Conservation (phyloP, 352 stramenopile species). For the Pythium biforme region DNA sequence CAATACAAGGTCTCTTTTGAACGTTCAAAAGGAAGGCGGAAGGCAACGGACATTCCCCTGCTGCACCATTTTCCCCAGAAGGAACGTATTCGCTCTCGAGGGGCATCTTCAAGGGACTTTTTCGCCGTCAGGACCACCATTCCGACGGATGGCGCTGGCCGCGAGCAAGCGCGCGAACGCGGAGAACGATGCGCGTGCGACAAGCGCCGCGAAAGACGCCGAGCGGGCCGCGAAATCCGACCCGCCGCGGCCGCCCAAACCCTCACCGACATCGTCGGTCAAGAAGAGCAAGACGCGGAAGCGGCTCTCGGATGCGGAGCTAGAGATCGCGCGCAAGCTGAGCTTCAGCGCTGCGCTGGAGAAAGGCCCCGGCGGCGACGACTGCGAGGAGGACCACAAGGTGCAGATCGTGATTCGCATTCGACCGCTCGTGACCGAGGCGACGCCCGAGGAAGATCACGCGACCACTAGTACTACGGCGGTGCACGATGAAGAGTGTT, state of each 20-base stretch:
- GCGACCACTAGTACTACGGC: background rate
- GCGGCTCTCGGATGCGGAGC: constrained; percentile 23
- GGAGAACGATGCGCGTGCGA: constrained; percentile 1
- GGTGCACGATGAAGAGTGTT: constrained; percentile 40
- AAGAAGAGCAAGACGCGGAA: background rate
- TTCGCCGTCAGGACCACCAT: background rate
- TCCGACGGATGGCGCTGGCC: constrained; percentile 18
- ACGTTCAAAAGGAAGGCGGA: constrained; percentile 27
- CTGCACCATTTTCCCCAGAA: background rate
- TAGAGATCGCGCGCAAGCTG: constrained; percentile 56
- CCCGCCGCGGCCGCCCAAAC: background rate
- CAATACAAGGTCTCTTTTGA: constrained; percentile 24
- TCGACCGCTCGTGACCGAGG: constrained; percentile 32
- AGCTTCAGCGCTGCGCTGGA: constrained; percentile 60
- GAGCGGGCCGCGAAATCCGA: background rate
- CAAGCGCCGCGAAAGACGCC: background rate
- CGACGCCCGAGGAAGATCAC: background rate
- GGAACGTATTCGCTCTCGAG: too few relatives aligned
- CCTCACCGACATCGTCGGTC: background rate
- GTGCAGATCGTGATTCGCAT: constrained; percentile 73
- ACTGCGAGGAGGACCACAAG: constrained; percentile 29
- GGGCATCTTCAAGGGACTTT: background rate
- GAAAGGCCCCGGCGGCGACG: constrained; percentile 19
- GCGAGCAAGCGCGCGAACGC: constrained; percentile 9
- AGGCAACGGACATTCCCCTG: background rate